Evolutionary conservation across 2,329 filamentous ascomycete genomes (phyloP), one percentile per base, ranked within the genome.

Genomic region (Colletotrichum lindemuthianum): DNA sequence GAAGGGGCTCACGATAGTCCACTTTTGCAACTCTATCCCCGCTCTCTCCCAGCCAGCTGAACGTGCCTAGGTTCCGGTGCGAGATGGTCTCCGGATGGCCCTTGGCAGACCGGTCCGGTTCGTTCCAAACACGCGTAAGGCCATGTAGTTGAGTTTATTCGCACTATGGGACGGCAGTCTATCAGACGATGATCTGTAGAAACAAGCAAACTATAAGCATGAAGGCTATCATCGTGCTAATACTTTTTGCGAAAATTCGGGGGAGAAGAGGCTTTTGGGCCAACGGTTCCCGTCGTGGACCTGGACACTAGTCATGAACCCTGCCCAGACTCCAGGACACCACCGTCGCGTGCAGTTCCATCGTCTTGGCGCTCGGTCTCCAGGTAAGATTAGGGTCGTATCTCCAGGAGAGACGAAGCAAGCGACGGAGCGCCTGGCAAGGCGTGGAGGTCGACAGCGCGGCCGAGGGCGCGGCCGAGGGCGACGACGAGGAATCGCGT

Each of bases 1-100:
- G 48, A 66, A 66, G 59, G 63, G 63, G 63, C 63, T 59, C 50
- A 54, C 39, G 63, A 49, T 45, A 45, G 44, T 59, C 59, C 63
- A 64, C 59, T 43, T 37, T 24, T 54, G 53, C 43, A 66, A 59
- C 48, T 63, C 43, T 64, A 64, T 64, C 48, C 53, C 63, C 61
- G 61, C 51, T 52, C 24, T 52, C 24, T 24, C 24, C 24, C 24
- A 1, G 24, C 24, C 40, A 48, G 34, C 36, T 45, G 41, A n/a
- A 12, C 13, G 36, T 51, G 45, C 24, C 24, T 24, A 4, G 24
- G 24, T 1, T 24, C 24, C 24, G 24, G 24, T 24, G 24, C 24
- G 24, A 24, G 24, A 24, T 24, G 24, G 24, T 4, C 24, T 24
- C 24, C 24, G 24, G 24, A 24, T 24, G 24, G 24, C 24, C 24